Evolutionary conservation across 1,284 basidiomycete genomes (phyloP), one percentile per base, ranked within the genome.

Genomic region (Pseudozyma hubeiensis): DNA sequence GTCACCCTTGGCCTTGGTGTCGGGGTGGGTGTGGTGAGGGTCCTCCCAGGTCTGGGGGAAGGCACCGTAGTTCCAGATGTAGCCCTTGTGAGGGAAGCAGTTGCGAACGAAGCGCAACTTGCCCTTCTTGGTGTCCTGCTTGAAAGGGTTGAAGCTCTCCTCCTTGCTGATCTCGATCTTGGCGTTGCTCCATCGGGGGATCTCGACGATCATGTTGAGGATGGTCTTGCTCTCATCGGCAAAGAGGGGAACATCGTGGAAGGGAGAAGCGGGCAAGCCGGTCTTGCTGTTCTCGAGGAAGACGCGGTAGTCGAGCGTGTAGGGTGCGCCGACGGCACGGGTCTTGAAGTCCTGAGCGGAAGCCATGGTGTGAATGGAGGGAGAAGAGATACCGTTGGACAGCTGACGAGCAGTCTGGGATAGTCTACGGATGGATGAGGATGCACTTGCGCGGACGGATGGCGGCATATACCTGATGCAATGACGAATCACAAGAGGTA

Each of bases 41-140:
- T 99, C 97, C 86, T 99, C 97, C 96, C 96, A 99, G 53, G 97
- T 99, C 92, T 99, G 86, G 72, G 94, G 94, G 90, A 97, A 97
- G 75, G 94, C 93, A 54, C 86, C 85, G 69, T 84, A 79, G 80
- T 80, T 79, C 77, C 76, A 77, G 51, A 79, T 82, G 88, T 95
- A 94, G 53, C 94, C 95, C 86, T 98, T 94, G 89, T 98, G 96
- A 79, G 94, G 97, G 92, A 99, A 99, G 87, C 95, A 99, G 90
- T 99, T 99, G 87, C 97, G 92, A 75, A 99, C 97, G 86, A 89
- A 99, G 82, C 97, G 92, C 85, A 99, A 88, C 86, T 93, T 94
- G 84, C 94, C 94, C 75, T 93, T 94, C 88, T 96, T 97, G 85
- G 92, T 91, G 85, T 97, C 94, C 88, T 99, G 97, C 87, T 97